phyloP scores from a whole-genome alignment of 176 grass and related monocot species.

The Dendrocalamus sinicus region DNA sequence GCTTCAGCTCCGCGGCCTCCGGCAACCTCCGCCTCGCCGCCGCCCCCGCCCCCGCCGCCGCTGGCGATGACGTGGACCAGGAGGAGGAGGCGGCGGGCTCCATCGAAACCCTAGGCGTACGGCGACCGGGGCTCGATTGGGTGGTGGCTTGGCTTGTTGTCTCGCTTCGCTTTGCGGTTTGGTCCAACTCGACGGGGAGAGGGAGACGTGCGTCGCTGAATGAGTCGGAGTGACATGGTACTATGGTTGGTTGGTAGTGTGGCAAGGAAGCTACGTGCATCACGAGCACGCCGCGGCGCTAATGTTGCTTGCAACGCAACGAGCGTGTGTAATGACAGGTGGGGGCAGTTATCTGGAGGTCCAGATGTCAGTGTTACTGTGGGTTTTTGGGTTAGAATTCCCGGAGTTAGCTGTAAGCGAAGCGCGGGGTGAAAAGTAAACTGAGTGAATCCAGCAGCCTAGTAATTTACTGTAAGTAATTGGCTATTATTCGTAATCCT shows the following conservation, averaged over 20 bases:
- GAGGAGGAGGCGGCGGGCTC: slow-evolving; percentile 31
- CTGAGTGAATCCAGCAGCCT: background rate
- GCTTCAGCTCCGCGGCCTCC: slow-evolving; percentile 48
- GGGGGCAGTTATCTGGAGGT: background rate
- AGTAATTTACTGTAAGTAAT: background rate
- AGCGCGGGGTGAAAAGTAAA: background rate
- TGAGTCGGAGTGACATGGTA: background rate
- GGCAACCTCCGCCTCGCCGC: slow-evolving; percentile 3
- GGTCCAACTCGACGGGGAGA: slow-evolving; percentile 14
- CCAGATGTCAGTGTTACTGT: slow-evolving; percentile 7
- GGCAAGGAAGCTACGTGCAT: no score
- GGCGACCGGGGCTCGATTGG: background rate
- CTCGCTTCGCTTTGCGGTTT: slow-evolving; percentile 19
- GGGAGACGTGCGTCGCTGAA: slow-evolving; percentile 36
- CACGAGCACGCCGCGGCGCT: background rate
- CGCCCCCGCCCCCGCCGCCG: background rate
- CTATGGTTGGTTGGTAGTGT: no score
- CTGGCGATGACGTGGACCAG: background rate
- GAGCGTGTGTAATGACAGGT: background rate
- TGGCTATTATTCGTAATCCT: no score
- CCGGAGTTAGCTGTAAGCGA: background rate
- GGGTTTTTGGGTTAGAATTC: background rate
- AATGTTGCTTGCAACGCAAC: background rate
- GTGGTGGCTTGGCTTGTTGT: slow-evolving; percentile 12
- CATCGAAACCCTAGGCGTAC: slow-evolving; percentile 45